phyloP scores from a whole-genome alignment of 495 filamentous ascomycete genomes.

The Xylaria sp. region DNA sequence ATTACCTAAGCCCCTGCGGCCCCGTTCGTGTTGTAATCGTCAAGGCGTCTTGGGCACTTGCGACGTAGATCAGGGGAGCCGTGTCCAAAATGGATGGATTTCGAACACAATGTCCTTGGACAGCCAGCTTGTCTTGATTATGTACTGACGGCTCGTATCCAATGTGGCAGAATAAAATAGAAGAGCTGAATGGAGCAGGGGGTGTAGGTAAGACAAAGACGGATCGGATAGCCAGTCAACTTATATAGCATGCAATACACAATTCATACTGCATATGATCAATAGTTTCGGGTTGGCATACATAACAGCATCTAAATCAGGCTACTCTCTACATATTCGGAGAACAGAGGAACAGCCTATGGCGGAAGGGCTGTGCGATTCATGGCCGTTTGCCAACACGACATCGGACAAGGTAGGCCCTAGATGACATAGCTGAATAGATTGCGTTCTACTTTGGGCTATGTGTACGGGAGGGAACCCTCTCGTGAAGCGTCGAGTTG shows the following conservation, averaged over 20 bases:
- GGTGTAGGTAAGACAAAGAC: slow-evolving; percentile 29
- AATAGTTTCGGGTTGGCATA: slow-evolving; percentile 25
- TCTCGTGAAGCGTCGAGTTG: slow-evolving; percentile 6
- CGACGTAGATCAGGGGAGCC: neutral
- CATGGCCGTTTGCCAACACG: slow-evolving; percentile 7
- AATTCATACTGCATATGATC: slow-evolving; percentile 33
- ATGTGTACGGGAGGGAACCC: slow-evolving; percentile 17
- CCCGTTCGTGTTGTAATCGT: neutral
- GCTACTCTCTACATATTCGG: slow-evolving; percentile 9
- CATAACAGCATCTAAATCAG: slow-evolving; percentile 12
- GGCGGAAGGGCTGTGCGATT: slow-evolving; percentile 5
- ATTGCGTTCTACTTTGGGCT: slow-evolving; percentile 12
- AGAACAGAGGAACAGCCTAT: slow-evolving; percentile 18
- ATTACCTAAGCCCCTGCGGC: neutral
- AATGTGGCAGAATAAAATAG: neutral
- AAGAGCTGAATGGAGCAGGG: slow-evolving; percentile 24
- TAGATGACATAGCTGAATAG: slow-evolving; percentile 18
- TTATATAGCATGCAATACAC: slow-evolving; percentile 22
- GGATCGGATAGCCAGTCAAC: slow-evolving; percentile 26
- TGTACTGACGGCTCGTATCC: neutral
- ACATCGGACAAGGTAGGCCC: slow-evolving; percentile 2
- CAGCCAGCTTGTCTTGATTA: neutral
- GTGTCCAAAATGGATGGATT: slow-evolving; percentile 5
- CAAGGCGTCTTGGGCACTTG: neutral
- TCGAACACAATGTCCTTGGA: neutral